phyloP scores from a whole-genome alignment of 164 flowering plant species.

The Pachysandra terminalis region DNA sequence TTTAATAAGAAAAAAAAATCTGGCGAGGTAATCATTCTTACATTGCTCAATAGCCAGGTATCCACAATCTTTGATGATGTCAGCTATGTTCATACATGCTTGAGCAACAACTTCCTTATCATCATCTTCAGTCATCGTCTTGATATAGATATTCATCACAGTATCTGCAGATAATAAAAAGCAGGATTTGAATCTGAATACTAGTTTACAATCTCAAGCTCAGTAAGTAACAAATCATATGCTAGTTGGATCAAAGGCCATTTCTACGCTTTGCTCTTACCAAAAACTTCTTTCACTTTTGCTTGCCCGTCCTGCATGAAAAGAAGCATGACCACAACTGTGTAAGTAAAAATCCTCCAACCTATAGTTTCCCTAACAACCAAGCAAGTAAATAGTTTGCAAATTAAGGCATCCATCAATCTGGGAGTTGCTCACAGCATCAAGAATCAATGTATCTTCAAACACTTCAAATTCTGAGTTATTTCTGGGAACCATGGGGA shows the following conservation, averaged over 20 bases:
- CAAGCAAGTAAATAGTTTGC: not conserved
- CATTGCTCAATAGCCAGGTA: conserved; percentile 68
- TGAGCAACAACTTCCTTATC: conserved; percentile 99
- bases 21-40: conserved; percentile 31
- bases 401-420: not conserved
- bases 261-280: conserved; percentile 33
- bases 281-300: conserved; percentile 67
- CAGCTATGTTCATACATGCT: conserved; percentile 73
- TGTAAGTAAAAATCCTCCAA: not conserved
- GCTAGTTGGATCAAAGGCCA: not conserved
- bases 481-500: too few relatives aligned
- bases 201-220: not conserved
- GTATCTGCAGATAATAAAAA: conserved; percentile 44
- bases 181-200: conserved; percentile 4
- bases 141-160: conserved; percentile 72
- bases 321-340: conserved; percentile 4
- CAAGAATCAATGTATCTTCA: not conserved
- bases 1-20: not conserved
- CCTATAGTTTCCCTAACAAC: not conserved
- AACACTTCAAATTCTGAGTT: too few relatives aligned
- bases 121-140: conserved; percentile 86
- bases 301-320: conserved; percentile 62
- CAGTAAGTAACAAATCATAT: not conserved
- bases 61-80: conserved; percentile 75
- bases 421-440: not conserved